Evolutionary conservation across 2,329 filamentous ascomycete species (phyloP).

Genomic region (Neonectria neomacrospora): DNA sequence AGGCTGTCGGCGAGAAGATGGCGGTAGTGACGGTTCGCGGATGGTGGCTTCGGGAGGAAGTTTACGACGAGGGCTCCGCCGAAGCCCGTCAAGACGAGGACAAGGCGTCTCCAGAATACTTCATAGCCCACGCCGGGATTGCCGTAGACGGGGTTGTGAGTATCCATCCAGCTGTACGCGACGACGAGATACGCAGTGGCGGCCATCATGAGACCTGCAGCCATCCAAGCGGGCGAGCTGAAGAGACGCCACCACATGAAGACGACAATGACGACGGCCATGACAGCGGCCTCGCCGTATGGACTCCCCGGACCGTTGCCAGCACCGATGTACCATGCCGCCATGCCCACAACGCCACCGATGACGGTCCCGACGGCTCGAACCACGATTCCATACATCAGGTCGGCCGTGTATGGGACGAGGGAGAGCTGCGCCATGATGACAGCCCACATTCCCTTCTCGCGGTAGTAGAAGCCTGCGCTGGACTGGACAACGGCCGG

Average conservation of each 20-base stretch:
- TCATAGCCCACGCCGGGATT: conserved; percentile 27
- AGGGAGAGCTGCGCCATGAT: conserved; percentile 38
- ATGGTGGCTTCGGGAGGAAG: conserved; percentile 25
- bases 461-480: conserved; percentile 35
- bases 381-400: conserved; percentile 30
- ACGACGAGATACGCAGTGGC: conserved; percentile 35
- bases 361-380: conserved; percentile 14
- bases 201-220: conserved; percentile 35
- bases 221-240: conserved; percentile 31
- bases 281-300: conserved; percentile 33
- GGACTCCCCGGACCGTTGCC: conserved; percentile 24
- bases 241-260: conserved; percentile 41
- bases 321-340: conserved; percentile 20
- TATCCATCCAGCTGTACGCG: conserved; percentile 38
- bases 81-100: conserved; percentile 24
- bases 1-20: conserved; percentile 21
- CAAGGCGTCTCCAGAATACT: conserved; percentile 21
- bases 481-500: conserved; percentile 23
- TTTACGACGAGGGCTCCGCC: conserved; percentile 17
- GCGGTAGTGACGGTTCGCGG: conserved; percentile 23
- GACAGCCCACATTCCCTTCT: conserved; percentile 36
- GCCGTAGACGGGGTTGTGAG: conserved; percentile 31
- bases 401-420: conserved; percentile 35
- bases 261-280: conserved; percentile 28
- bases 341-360: conserved; percentile 19